A percentile compares a stretch with the other conserved stretches of the same genome.
Conservation (phyloP, 1,139 yeast species). For the Pichia norvegensis region DNA sequence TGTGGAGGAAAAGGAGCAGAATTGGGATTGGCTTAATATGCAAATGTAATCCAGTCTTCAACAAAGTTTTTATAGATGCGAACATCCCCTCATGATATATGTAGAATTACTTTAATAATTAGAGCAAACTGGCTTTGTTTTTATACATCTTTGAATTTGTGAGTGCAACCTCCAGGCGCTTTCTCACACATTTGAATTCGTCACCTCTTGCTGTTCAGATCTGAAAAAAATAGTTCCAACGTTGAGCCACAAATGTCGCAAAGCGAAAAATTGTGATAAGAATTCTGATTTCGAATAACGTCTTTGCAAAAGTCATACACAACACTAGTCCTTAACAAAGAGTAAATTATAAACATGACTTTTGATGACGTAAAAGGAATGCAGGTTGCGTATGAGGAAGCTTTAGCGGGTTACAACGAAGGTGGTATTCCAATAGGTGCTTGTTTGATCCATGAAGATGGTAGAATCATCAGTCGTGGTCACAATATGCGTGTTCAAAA, state of each 20-base stretch:
- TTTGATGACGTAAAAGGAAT: conserved; percentile 61
- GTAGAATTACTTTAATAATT: neutral
- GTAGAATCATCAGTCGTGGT: conserved; percentile 75
- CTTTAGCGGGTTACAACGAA: conserved; percentile 53
- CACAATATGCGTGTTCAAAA: conserved; percentile 86
- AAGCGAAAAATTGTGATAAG: too few species aligned
- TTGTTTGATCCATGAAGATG: conserved; percentile 64
- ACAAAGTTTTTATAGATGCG: neutral
- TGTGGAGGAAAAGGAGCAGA: conserved; percentile 9
- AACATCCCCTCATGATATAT: too few species aligned
- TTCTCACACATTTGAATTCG: too few species aligned
- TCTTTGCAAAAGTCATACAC: too few species aligned
- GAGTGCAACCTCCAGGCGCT: too few species aligned
- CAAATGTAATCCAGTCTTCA: conserved; percentile 14
- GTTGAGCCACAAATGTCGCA: too few species aligned
- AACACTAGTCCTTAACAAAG: too few species aligned
- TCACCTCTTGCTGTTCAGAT: too few species aligned
- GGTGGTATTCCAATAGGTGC: conserved; percentile 88
- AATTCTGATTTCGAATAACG: too few species aligned
- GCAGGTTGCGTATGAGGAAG: conserved; percentile 67
- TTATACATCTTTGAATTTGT: too few species aligned
- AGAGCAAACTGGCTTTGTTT: neutral
- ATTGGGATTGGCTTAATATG: conserved; percentile 30
- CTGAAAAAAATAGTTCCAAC: too few species aligned
- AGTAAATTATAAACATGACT: conserved; percentile 29